Evolutionary conservation across 192 early-diverging fungal genomes (phyloP).

Genomic region (Coemansia erecta): DNA sequence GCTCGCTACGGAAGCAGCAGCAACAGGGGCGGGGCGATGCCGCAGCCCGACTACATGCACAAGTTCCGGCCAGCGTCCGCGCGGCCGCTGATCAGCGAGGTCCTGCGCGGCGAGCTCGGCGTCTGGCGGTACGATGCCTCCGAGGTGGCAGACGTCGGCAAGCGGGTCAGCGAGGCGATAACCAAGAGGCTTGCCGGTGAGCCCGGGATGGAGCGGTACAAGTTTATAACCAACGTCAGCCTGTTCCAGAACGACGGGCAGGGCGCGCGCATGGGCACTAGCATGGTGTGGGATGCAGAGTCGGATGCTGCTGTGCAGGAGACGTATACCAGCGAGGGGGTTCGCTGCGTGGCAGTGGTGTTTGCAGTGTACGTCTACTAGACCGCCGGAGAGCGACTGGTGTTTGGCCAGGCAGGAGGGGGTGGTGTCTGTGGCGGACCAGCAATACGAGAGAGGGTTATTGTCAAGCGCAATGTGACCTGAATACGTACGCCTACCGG

Average conservation of each 20-base stretch:
- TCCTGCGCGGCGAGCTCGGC: slow-evolving; percentile 26
- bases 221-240: slow-evolving; percentile 34
- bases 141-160: slow-evolving; percentile 15
- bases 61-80: slow-evolving; percentile 22
- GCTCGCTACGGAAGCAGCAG: too few relatives aligned
- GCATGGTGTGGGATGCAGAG: slow-evolving; percentile 26
- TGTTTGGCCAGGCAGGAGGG: too few relatives aligned
- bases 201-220: slow-evolving; percentile 39
- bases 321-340: slow-evolving; percentile 14
- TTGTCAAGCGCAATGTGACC: too few relatives aligned
- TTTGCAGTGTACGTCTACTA: slow-evolving; percentile 27
- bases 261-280: slow-evolving; percentile 37
- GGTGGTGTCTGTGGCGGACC: too few relatives aligned
- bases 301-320: slow-evolving; percentile 27
- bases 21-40: neutral
- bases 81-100: slow-evolving; percentile 14
- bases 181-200: slow-evolving; percentile 18
- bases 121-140: slow-evolving; percentile 20
- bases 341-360: slow-evolving; percentile 34
- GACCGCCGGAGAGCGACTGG: neutral
- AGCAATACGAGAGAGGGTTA: too few relatives aligned
- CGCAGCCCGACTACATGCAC: slow-evolving; percentile 23
- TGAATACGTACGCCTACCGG: too few relatives aligned
- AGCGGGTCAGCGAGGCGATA: slow-evolving; percentile 23
- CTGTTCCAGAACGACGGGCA: slow-evolving; percentile 35